Evolutionary conservation across 169 alveolate genomes (phyloP), one percentile per base, ranked within the genome.

Genomic region (Plasmodium sp.): DNA sequence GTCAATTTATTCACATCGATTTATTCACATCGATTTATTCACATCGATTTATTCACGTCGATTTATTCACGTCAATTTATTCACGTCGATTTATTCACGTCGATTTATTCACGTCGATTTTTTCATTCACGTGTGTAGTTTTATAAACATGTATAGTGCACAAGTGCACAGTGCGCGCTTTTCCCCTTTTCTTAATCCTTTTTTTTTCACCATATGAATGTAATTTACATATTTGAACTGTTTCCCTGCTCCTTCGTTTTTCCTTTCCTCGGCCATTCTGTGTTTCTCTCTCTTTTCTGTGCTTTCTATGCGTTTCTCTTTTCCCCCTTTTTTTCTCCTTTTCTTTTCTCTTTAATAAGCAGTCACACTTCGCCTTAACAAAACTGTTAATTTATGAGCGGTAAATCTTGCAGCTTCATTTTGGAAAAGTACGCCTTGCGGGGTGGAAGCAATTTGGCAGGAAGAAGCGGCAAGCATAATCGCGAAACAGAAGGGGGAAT

Each of bases 351-450:
- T 81, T 81, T 81, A 81, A 81, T 81, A 31, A 51, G 77, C 12
- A 67, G 14, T 67, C 54, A 81, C 22, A 18, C n/a, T 48, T 81
- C 22, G 27, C n/a, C 71, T 54, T 81, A 51, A 36, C 77, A 81
- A 54, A 36, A 48, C 34, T 39, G 88, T 54, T 81, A 81, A 51
- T 48, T 81, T 81, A 81, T 81, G 88, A 81, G 41, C 74, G 80
- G 27, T n/a, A 39, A 81, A 81, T 51, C n/a, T 22, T 81, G 56
- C 88, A 81, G 41, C 27, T 81, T 81, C 62, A 81, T 81, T 81
- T 81, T 81, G 56, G 62, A 48, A 67, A 62, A 83, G 12, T 5
- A 62, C 36, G 41, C 81, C 4, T 83, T 83, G 22, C 5, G 3
- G 16, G 31, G 16, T 67, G 62, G 27, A 39, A 84, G 27, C 27